Base-by-base conservation (phyloP, 2,329 filamentous ascomycete genomes). In the Clarireedia homoeocarpa region DNA sequence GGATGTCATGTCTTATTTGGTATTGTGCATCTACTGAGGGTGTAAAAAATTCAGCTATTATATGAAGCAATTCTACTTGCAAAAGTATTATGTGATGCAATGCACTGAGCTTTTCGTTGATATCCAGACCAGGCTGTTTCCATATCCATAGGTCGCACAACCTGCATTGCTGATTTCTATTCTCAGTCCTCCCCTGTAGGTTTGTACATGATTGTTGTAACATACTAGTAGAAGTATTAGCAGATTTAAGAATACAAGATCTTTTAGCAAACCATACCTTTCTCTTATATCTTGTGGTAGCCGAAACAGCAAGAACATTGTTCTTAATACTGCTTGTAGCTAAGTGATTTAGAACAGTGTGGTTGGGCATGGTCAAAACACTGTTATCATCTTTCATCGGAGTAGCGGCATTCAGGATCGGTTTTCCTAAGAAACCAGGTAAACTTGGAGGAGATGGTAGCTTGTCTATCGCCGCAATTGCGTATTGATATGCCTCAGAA, bases 311-410 rank as follows among this genome's bases (percentile, higher is more conserved):
- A 62, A 99, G 78, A 26, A 97, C 89, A 61, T 92, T 91, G 64
- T 96, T 91, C 76, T 96, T 96, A 72, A 99, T 99, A 71, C 91
- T 96, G 72, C 92, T 97, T 3, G 94, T 99, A 49, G 92, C 92
- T 64, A 99, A 76, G 71, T 99, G 94, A 64, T 99, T 99, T 61
- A 99, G 75, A 34, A 97, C 90, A 0, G 94, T 96, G 68, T 99
- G 92, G 67, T 97, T 99, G 14, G 94, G 94, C 81, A 96, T 92
- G 63, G 90, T 94, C 61, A 99, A 75, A 59, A 99, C 94, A 73
- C 91, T 96, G 71, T 92, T 96, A 73, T 99, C 94, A 70, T 99
- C 94, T 75, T 97, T 97, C 79, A 96, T 90, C 6, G 92, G 85
- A 26, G 89, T 91, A 2, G 85, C 86, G 49, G 89, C 89, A 71